Percentiles rank a stretch among this genome's conserved stretches.
Conservation (phyloP, 1,284 basidiomycete genomes). For the Peniophora sp. region DNA sequence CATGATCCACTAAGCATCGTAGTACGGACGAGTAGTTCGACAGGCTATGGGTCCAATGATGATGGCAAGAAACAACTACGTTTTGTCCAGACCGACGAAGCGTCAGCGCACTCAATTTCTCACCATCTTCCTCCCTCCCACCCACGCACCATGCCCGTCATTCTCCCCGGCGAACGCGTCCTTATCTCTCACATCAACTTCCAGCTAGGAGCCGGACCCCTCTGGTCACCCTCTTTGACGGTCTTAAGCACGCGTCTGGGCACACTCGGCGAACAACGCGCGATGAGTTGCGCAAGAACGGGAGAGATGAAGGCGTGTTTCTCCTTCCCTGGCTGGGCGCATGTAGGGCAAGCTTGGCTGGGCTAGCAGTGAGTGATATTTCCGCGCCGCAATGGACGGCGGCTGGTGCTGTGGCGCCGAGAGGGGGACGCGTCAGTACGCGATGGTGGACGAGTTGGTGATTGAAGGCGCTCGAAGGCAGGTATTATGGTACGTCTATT, state of each 20-base stretch:
- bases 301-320: constrained; percentile 44
- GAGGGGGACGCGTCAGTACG: constrained; percentile 71
- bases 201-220: constrained; percentile 71
- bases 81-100: too few species aligned
- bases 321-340: constrained; percentile 1
- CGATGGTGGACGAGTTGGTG: constrained; percentile 71
- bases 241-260: constrained; percentile 66
- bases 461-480: constrained; percentile 80
- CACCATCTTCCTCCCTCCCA: constrained; percentile 3
- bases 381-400: constrained; percentile 78
- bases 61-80: too few species aligned
- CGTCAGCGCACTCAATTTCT: not conserved
- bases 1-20: too few species aligned
- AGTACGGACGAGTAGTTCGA: too few species aligned
- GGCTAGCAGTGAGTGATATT: constrained; percentile 30
- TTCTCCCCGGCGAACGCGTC: constrained; percentile 64
- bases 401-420: constrained; percentile 62
- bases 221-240: constrained; percentile 36
- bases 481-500: constrained; percentile 64
- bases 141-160: constrained; percentile 37
- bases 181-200: constrained; percentile 67
- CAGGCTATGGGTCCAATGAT: too few species aligned
- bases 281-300: constrained; percentile 77
- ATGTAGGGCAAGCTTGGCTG: constrained; percentile 2
- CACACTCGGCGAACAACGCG: constrained; percentile 58